A percentile compares a stretch with the other conserved stretches of the same genome.
Evolutionary conservation across 2,329 filamentous ascomycete species (phyloP).

Genomic region (Sporothrix variecibatus): DNA sequence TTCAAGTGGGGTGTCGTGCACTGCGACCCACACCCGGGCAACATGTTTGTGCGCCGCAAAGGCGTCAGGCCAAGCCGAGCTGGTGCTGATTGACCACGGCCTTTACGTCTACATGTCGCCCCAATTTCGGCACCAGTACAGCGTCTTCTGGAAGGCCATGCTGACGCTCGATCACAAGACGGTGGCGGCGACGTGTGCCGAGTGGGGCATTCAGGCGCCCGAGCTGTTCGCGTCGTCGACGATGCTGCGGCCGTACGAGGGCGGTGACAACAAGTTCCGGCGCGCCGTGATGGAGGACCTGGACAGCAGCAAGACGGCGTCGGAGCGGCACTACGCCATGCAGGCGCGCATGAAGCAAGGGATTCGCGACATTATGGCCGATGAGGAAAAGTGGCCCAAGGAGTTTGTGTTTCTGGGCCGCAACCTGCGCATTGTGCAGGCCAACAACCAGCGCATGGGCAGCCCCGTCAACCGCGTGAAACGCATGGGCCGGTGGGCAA

Average conservation of each 20-base stretch:
- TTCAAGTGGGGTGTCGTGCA: slow-evolving; percentile 96
- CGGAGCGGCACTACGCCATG: slow-evolving; percentile 85
- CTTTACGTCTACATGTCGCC: slow-evolving; percentile 91
- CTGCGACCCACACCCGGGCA: slow-evolving; percentile 95
- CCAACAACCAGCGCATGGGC: slow-evolving; percentile 87
- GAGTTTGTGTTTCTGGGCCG: slow-evolving; percentile 91
- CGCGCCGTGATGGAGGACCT: slow-evolving; percentile 66
- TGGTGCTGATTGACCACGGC: slow-evolving; percentile 96
- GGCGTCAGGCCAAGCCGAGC: slow-evolving; percentile 78
- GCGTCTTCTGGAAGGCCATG: slow-evolving; percentile 88
- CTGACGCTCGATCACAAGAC: slow-evolving; percentile 90
- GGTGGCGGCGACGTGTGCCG: slow-evolving; percentile 67
- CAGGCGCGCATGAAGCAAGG: slow-evolving; percentile 78
- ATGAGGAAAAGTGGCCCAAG: slow-evolving; percentile 86
- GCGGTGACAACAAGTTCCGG: slow-evolving; percentile 70
- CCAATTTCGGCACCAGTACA: slow-evolving; percentile 82
- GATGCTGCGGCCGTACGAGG: slow-evolving; percentile 85
- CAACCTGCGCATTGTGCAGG: slow-evolving; percentile 90
- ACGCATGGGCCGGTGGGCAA: slow-evolving; percentile 90
- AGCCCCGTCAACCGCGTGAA: slow-evolving; percentile 91
- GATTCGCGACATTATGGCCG: slow-evolving; percentile 68
- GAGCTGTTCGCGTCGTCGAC: slow-evolving; percentile 93
- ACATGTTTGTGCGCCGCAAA: slow-evolving; percentile 90
- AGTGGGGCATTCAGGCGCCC: slow-evolving; percentile 86
- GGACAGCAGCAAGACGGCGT: slow-evolving; percentile 58